Evolutionary conservation across 805 yeast genomes (phyloP), one percentile per base, ranked within the genome.

Genomic region (Debaryomyces castellii): DNA sequence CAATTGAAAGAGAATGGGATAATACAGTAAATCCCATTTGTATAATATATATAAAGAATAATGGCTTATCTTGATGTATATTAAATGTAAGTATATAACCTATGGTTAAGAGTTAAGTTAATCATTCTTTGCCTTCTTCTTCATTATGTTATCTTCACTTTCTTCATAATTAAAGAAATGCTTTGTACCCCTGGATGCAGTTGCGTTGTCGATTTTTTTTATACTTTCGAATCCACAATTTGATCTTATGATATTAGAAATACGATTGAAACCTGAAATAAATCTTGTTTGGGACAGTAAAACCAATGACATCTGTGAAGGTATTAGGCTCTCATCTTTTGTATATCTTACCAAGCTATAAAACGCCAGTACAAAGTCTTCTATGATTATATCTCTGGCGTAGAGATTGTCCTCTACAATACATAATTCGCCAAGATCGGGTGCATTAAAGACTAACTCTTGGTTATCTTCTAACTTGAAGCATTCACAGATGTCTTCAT

Each of bases 1-100:
- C 77, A 78, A 51, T 63, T 89, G 53, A 66, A 67, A 47, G 79
- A 75, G 33, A 67, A 74, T 36, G 87, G 85, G 37, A 44, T 48
- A 32, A 43, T 49, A 37, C 33, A 43, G 4, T 37, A 12, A 37
- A 10, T 22, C 2, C 8, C 23, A n/a, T 14, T 22, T n/a, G 14
- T 5, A 20, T 11, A 11, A 35, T 11, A 17, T 12, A 30, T 30
- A 20, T 6, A 3, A 25, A 9, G 28, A 10, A 25, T 4, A 4
- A 25, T 25, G 20, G 6, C 34, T n/a, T n/a, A n/a, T n/a, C 9
- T 30, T 30, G 14, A 25, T 30, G 20, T 16, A 17, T 30, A 30
- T 30, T 30, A 30, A 17, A 14, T 30, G 14, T 10, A 30, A 30
- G 16, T 30, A 30, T 30, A 30, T 30, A 30, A 6, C 34, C 34